Evolutionary conservation across 495 filamentous ascomycete genomes (phyloP), one percentile per base, ranked within the genome.

Genomic region (Aspergillus biplanus): DNA sequence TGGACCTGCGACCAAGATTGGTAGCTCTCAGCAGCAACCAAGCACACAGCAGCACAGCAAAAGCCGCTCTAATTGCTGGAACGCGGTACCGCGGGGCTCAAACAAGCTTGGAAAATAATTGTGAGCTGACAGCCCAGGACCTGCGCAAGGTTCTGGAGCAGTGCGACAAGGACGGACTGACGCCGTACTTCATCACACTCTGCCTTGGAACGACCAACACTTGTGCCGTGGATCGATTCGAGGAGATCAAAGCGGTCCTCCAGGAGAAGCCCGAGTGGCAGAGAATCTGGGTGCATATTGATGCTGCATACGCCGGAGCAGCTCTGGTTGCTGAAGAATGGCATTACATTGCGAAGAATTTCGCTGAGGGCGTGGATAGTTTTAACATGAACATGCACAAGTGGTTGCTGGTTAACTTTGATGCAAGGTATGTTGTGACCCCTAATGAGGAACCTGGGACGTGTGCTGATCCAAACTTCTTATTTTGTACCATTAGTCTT

Each of bases 371-470:
- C 0, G 92, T 97, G 61, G 92, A 97, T 75, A 92, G 88, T 69
- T 97, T 95, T 80, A 86, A 97, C 71, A 87, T 91, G 79, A 99
- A 98, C 76, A 90, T 97, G 90, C 95, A 97, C 80, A 99, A 99
- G 80, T 97, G 95, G 93, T 82, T 97, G 42, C 84, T 97, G 13
- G 92, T 92, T 47, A 97, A 96, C 76, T 97, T 99, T 69, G 95
- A 99, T 76, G 92, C 92, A 21, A 84, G 83, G 84, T 83, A 74
- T 49, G 66, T 63, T 31, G 33, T 33, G 4, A 46, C 8, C 39
- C 9, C 11, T 21, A 4, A 7, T 27, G 11, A 8, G 33, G 37
- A 44, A 31, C 1, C 4, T 31, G 33, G 31, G 12, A 49, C 7
- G 5, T 12, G 42, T 37, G 18, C 48, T 34, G n/a, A 21, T n/a